A percentile compares a stretch with the other conserved stretches of the same genome.
Conservation (phyloP, 768 basidiomycete genomes). For the Austroboletus festivus region DNA sequence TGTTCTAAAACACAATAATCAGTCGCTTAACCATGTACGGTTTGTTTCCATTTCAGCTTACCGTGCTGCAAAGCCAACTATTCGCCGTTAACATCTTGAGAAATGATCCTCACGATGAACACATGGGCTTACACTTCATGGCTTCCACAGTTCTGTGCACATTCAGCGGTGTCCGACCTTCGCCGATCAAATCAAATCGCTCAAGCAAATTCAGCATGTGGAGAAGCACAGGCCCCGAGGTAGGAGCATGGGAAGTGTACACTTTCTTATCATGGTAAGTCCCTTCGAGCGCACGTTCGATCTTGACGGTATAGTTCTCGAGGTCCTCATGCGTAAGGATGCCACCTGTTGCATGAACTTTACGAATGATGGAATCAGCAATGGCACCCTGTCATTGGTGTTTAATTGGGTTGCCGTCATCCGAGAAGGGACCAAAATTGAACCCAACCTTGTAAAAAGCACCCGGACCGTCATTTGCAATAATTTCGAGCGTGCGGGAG, state of each 20-base stretch:
- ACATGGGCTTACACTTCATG: constrained; percentile 65
- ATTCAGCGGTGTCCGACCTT: constrained; percentile 57
- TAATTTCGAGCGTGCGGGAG: constrained; percentile 67
- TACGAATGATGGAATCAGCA: constrained; percentile 73
- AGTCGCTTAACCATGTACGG: constrained; percentile 5
- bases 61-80: constrained; percentile 67
- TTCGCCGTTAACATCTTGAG: constrained; percentile 5
- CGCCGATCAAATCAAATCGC: constrained; percentile 52
- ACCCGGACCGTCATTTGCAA: constrained; percentile 73
- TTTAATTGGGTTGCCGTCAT: constrained; percentile 11
- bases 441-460: constrained; percentile 74
- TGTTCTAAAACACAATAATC: constrained; percentile 52
- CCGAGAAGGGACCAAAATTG: constrained; percentile 8
- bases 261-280: constrained; percentile 75
- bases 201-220: constrained; percentile 92
- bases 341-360: constrained; percentile 71
- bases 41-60: constrained; percentile 20
- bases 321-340: constrained; percentile 77
- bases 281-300: constrained; percentile 71
- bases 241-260: constrained; percentile 83
- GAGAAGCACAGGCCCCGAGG: constrained; percentile 85
- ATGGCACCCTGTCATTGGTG: constrained; percentile 60
- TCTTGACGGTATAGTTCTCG: constrained; percentile 61
- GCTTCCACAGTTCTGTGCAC: constrained; percentile 81
- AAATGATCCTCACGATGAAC: constrained; percentile 11